These are phyloP conservation scores for Hemerocallis citrina DNA, from an alignment of 106 monocot species.

Conservation along the genomic window DNA sequence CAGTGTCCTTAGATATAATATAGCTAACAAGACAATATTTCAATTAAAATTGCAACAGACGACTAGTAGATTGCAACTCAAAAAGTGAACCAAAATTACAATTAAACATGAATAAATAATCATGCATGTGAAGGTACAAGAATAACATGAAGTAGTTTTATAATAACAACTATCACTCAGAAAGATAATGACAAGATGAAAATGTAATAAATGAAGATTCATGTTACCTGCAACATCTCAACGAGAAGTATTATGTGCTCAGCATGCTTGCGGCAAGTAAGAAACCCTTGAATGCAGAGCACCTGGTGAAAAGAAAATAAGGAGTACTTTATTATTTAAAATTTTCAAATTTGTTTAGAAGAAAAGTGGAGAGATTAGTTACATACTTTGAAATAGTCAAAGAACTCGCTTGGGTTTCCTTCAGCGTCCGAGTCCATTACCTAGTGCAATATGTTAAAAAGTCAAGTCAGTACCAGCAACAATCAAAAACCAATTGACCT, in stretches of 20 bases:
- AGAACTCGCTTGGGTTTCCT: constrained; percentile 98
- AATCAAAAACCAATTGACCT: background rate
- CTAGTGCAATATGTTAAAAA: constrained; percentile 16
- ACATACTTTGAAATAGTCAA: constrained; percentile 94
- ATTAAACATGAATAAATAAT: background rate
- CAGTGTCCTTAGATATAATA: too few relatives aligned
- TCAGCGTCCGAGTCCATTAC: constrained; percentile 99
- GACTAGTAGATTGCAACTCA: too few relatives aligned
- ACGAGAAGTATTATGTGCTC: constrained; percentile 96
- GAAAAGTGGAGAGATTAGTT: background rate
- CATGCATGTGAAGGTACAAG: background rate
- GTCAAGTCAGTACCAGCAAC: background rate
- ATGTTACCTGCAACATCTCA: constrained; percentile 91
- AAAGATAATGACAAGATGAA: background rate
- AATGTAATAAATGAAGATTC: background rate
- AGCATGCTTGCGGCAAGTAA: constrained; percentile 98
- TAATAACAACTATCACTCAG: background rate
- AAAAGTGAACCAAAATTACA: too few relatives aligned
- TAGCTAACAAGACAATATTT: too few relatives aligned
- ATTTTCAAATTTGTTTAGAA: background rate
- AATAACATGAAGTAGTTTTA: background rate
- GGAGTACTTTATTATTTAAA: background rate
- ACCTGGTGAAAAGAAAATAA: constrained; percentile 38
- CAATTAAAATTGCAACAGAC: too few relatives aligned
- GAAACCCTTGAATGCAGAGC: constrained; percentile 98